Conservation (phyloP, 2,329 filamentous ascomycete species). For the Dendrostoma leiphaemia region DNA sequence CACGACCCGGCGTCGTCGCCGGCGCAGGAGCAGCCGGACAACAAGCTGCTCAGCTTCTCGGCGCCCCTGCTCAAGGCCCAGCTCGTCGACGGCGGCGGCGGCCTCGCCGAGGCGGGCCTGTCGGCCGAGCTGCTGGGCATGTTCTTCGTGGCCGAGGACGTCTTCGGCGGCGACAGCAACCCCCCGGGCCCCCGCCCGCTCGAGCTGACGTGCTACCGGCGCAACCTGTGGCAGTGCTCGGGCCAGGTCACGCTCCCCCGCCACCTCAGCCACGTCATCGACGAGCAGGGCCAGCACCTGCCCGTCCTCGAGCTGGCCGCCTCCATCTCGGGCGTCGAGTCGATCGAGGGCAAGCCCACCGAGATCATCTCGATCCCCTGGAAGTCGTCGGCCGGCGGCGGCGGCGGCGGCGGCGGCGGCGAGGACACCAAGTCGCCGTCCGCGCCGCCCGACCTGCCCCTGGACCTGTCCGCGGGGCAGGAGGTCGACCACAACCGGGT, state of each 20-base stretch:
- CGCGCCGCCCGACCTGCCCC: slow-evolving; percentile 51
- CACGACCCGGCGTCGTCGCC: slow-evolving; percentile 47
- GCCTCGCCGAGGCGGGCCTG: slow-evolving; percentile 64
- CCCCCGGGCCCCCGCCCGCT: slow-evolving; percentile 63
- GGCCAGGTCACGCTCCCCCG: slow-evolving; percentile 80
- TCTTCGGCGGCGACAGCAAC: slow-evolving; percentile 62
- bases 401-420: too few species aligned
- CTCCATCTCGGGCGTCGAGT: slow-evolving; percentile 82
- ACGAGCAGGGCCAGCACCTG: slow-evolving; percentile 75
- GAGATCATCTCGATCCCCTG: slow-evolving; percentile 97
- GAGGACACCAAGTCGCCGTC: slow-evolving; percentile 49
- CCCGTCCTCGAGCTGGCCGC: slow-evolving; percentile 77
- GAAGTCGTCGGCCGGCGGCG: too few species aligned
- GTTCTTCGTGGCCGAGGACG: slow-evolving; percentile 84
- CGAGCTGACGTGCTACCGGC: slow-evolving; percentile 91
- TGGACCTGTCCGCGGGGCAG: slow-evolving; percentile 57
- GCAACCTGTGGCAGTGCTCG: slow-evolving; percentile 93
- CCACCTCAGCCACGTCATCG: slow-evolving; percentile 64
- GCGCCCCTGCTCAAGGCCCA: slow-evolving; percentile 58
- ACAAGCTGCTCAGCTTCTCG: slow-evolving; percentile 74
- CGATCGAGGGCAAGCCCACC: slow-evolving; percentile 85
- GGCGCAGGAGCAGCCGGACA: slow-evolving; percentile 54
- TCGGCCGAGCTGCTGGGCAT: slow-evolving; percentile 79
- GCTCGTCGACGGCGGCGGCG: slow-evolving; percentile 64
- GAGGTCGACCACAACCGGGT: slow-evolving; percentile 77